Base-by-base conservation (phyloP, 352 stramenopile species). In the Elongisporangium prolatum region DNA sequence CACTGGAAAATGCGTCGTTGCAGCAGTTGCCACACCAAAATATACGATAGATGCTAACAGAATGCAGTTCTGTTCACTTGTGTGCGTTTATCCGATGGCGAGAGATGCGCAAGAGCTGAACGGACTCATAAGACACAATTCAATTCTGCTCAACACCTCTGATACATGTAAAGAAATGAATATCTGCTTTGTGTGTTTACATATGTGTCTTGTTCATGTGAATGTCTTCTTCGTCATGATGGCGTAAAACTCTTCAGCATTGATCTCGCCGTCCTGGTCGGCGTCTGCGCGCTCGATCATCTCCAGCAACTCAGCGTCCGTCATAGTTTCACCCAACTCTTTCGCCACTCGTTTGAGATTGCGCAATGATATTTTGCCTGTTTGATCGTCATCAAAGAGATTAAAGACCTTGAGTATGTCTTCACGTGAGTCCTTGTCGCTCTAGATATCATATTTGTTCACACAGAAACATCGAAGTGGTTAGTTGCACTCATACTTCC, bases 321-420 rank as follows among this genome's bases (percentile, higher is more conserved):
- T 98, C 88, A 99, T 98, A 63, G 93, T 98, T 81, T 99, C 97
- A 40, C 97, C 97, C n/a, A 99, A 78, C 69, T 99, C 97, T 61
- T 98, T 97, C 18, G 97, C 96, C 37, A 99, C 94, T 60, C 96
- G 84, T 71, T 98, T 99, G 59, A 99, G 85, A 75, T 99, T 98
- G 22, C 89, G 84, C 65, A 98, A 89, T 38, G 89, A 97, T 67
- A 99, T 98, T 65, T 98, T 98, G 18, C 97, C 97, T 57, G 91
- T 97, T 64, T 98, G 93, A 72, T 98, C 97, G 68, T 98, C 95
- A 68, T 99, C 97, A 70, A 99, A 99, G 3, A 99, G 82, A 55
- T 95, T 90, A 68, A 99, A 99, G n/a, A 85, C 89, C 74, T 88
- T 96, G 56, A 98, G 82, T 52, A 99, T 99, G 65, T 99, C 96